Conservation (phyloP, 345 rosid genomes). For the Moringa oleifera region DNA sequence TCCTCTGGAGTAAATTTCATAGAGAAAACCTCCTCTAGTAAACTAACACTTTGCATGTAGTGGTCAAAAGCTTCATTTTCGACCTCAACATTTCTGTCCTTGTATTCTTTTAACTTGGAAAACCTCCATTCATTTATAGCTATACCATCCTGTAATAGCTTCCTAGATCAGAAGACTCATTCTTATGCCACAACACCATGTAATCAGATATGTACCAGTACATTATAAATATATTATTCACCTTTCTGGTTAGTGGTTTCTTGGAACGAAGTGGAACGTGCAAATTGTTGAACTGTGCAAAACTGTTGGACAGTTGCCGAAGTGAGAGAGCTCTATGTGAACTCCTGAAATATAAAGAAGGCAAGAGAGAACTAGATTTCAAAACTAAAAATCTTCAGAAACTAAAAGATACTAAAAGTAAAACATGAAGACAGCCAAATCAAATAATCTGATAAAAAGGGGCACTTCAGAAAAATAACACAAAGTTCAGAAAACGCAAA, state of each 20-base stretch:
- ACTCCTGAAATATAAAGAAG: slow-evolving; percentile 43
- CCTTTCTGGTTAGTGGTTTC: slow-evolving; percentile 87
- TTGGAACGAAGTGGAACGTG: slow-evolving; percentile 60
- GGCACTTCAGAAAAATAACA: too few relatives aligned
- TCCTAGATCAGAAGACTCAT: slow-evolving; percentile 7
- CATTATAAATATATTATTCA: slow-evolving; percentile 13
- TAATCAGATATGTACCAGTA: slow-evolving; percentile 3
- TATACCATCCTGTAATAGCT: slow-evolving; percentile 67
- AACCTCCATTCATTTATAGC: slow-evolving; percentile 92
- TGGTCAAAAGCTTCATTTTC: slow-evolving; percentile 87
- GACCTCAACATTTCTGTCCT: slow-evolving; percentile 59
- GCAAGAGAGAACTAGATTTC: slow-evolving; percentile 8
- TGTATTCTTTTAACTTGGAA: slow-evolving; percentile 70
- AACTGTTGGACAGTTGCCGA: slow-evolving; percentile 77
- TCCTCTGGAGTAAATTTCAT: slow-evolving; percentile 37
- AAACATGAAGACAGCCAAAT: background rate
- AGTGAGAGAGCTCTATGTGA: slow-evolving; percentile 63
- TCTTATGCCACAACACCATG: slow-evolving; percentile 1
- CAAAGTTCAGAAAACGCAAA: too few relatives aligned
- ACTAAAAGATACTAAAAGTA: slow-evolving; percentile 1
- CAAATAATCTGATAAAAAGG: background rate
- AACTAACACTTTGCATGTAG: slow-evolving; percentile 63
- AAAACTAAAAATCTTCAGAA: background rate
- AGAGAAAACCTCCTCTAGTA: slow-evolving; percentile 75
- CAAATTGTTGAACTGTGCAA: slow-evolving; percentile 81